Base-by-base conservation (phyloP, 768 basidiomycete species). In the Lanmaoa pseudosensibilis region DNA sequence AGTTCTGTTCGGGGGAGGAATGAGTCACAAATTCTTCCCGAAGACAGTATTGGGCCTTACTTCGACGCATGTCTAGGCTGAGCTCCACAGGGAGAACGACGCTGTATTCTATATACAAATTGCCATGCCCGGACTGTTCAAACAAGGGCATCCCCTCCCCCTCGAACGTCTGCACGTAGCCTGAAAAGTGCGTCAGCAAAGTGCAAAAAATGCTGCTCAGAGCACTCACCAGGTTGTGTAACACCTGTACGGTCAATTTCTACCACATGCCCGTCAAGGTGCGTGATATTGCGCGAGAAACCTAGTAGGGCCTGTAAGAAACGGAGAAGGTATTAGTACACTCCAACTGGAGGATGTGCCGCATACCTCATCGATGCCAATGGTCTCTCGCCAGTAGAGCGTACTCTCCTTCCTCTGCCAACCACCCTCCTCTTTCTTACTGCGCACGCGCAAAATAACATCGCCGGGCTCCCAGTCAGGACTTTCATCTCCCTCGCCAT, bases 391-490 rank as follows among this genome's bases (percentile, higher is more conserved):
- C 87, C 95, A 97, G 64, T 97, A 93, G 48, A 99, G 73, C 65
- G 90, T 89, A 50, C 80, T 84, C 68, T 98, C 96, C 70, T 98
- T 97, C 67, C 97, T 80, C 59, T 85, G 79, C 85, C 89, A 98
- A 4, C 87, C 84, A 46, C 92, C 94, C 61, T 82, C 83, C 56
- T 86, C 82, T 63, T 86, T 85, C 72, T 81, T 81, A 65, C 88
- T 94, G 61, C 88, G 78, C 16, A 98, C 86, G 49, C 94, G 78
- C 46, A 98, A 78, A 37, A 98, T 79, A 47, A 99, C 84, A 73
- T 99, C 95, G 9, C 97, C 97, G 7, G 97, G 78, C 66, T 96
- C 94, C 90, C 90, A 97, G 63, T 98, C 97, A 4, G 93, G 92
- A 54, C 80, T 90, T 75, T 99, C 95, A 69, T 98, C 97, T 44